Evolutionary conservation across 257 asterid species (phyloP), one percentile per base, ranked within the genome.

Genomic region (Lavandula angustifolia): DNA sequence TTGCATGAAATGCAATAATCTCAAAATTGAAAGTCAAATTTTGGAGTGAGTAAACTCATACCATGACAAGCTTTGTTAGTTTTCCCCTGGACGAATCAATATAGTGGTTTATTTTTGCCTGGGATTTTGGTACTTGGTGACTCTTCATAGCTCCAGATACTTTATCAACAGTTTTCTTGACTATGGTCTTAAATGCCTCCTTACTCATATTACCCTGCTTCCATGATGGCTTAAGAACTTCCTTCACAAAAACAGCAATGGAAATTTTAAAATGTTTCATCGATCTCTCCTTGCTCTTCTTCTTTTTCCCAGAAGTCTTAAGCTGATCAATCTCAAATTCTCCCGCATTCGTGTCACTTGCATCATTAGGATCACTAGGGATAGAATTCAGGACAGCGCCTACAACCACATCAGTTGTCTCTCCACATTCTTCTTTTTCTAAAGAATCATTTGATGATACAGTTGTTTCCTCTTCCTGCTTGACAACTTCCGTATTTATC

Each of bases 171-270:
- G 99, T 92, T 78, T 92, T 92, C 90, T 89, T 92, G 71, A 92
- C 97, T 62, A 92, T 89, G 67, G 99, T 92, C 84, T 92, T 92
- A 74, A 92, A 92, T 8, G 96, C 99, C 79, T 89, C 99, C 85
- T 87, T 92, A 86, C 97, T 92, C 97, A 92, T 92, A 76, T 82
- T 89, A 69, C 99, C 99, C 75, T 92, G 97, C 70, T 95, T 88
- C 99, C 99, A 92, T 13, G 99, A 92, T 52, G 99, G 99, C 81
- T 92, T 92, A 60, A 89, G 67, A 62, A 87, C 87, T 73, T 92
- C 95, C 87, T 92, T 92, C 71, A 92, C 99, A 75, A 92, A 92
- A 77, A 78, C 67, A 77, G 99, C 97, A 75, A 92, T 73, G 37
- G 94, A 84, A 69, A 56, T 55, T 77, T 89, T 85, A 71, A 92